These are phyloP conservation scores for Collybia sordida DNA, from an alignment of 768 basidiomycete species.

Conservation along the genomic window DNA sequence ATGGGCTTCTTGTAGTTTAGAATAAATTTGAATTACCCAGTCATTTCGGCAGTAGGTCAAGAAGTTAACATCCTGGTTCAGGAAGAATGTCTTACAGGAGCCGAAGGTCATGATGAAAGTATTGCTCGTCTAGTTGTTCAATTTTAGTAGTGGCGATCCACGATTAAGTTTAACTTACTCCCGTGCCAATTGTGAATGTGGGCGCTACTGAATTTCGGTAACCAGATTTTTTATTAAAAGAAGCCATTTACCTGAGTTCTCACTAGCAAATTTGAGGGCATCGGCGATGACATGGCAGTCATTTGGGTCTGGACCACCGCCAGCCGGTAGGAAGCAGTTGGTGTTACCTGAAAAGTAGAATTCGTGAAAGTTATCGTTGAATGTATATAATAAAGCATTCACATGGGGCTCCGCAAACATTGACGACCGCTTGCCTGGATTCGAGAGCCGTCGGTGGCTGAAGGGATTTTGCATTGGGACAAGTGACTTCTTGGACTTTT, in stretches of 20 bases:
- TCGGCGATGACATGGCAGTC: slow-evolving; percentile 52
- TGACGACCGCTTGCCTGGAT: slow-evolving; percentile 27
- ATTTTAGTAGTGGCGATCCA: background rate
- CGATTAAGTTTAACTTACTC: slow-evolving; percentile 18
- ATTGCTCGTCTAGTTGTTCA: slow-evolving; percentile 27
- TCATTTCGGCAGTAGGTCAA: slow-evolving; percentile 46
- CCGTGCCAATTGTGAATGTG: slow-evolving; percentile 29
- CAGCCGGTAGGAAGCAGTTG: slow-evolving; percentile 45
- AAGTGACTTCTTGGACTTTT: slow-evolving; percentile 33
- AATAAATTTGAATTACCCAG: slow-evolving; percentile 32
- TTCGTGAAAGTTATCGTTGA: background rate
- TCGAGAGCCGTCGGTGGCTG: slow-evolving; percentile 12
- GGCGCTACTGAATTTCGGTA: slow-evolving; percentile 18
- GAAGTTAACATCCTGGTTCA: slow-evolving; percentile 40
- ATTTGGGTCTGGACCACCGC: slow-evolving; percentile 48
- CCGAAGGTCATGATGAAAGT: slow-evolving; percentile 39
- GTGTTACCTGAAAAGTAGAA: slow-evolving; percentile 30
- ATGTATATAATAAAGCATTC: slow-evolving; percentile 4
- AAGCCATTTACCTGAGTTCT: slow-evolving; percentile 37
- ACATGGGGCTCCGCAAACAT: slow-evolving; percentile 45
- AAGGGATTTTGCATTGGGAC: slow-evolving; percentile 19
- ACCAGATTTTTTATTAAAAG: background rate
- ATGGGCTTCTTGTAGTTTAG: background rate
- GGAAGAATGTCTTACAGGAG: slow-evolving; percentile 46
- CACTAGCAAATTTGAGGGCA: slow-evolving; percentile 43